These are phyloP conservation scores for Elongisporangium undulatum DNA, from an alignment of 352 stramenopile genomes.

Conservation along the genomic window DNA sequence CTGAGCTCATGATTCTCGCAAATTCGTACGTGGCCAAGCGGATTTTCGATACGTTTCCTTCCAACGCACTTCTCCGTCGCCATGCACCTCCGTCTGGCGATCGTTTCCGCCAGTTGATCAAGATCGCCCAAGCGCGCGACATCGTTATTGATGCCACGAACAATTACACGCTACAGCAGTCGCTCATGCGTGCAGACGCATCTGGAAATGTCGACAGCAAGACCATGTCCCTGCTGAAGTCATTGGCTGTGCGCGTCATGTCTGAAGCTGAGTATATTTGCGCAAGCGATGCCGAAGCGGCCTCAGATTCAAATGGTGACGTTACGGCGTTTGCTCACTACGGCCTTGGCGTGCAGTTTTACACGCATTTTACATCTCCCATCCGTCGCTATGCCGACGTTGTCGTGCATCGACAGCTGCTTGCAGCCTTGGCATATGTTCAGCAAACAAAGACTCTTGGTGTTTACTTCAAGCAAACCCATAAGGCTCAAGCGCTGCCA, in stretches of 20 bases:
- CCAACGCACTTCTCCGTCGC: slow-evolving; percentile 80
- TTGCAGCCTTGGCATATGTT: slow-evolving; percentile 38
- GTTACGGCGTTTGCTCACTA: slow-evolving; percentile 80
- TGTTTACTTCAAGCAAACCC: slow-evolving; percentile 1
- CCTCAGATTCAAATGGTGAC: slow-evolving; percentile 33
- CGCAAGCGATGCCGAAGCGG: slow-evolving; percentile 49
- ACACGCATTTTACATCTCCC: slow-evolving; percentile 91
- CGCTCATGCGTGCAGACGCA: slow-evolving; percentile 46
- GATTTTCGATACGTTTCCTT: slow-evolving; percentile 79
- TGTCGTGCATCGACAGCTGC: slow-evolving; percentile 88
- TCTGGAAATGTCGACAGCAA: slow-evolving; percentile 64
- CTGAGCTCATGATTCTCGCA: slow-evolving; percentile 93
- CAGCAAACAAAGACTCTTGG: slow-evolving; percentile 6
- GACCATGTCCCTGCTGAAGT: slow-evolving; percentile 89
- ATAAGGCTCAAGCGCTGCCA: slow-evolving; percentile 21
- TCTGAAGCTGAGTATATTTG: slow-evolving; percentile 94
- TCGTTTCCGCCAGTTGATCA: slow-evolving; percentile 71
- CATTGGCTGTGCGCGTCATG: slow-evolving; percentile 92
- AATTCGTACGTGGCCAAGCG: slow-evolving; percentile 87
- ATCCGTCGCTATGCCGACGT: slow-evolving; percentile 91
- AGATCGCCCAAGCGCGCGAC: slow-evolving; percentile 63
- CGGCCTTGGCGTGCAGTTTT: slow-evolving; percentile 83
- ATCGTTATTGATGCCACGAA: slow-evolving; percentile 71
- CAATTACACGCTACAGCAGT: slow-evolving; percentile 83
- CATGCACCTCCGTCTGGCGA: slow-evolving; percentile 77